A percentile compares a stretch with the other conserved stretches of the same genome.
phyloP scores from a whole-genome alignment of 768 basidiomycete genomes.

The Termitomyces sp. region DNA sequence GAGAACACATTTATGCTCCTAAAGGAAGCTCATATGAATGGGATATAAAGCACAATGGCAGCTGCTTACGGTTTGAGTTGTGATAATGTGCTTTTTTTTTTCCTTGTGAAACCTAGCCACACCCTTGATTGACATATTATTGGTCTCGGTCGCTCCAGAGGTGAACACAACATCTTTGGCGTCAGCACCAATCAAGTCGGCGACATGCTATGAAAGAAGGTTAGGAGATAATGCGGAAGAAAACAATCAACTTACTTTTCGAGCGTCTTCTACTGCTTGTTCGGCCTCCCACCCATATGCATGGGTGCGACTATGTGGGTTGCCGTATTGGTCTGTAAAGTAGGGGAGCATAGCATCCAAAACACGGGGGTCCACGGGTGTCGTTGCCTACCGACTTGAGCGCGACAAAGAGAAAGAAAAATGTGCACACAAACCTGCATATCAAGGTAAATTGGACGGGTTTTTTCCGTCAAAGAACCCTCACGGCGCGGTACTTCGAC shows the following conservation, averaged over 20 bases:
- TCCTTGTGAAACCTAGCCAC: slow-evolving; percentile 94
- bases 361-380: slow-evolving; percentile 95
- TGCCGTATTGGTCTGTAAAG: slow-evolving; percentile 93
- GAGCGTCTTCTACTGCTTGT: slow-evolving; percentile 86
- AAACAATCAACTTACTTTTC: slow-evolving; percentile 50
- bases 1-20: slow-evolving; percentile 99
- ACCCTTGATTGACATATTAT: slow-evolving; percentile 97
- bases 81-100: slow-evolving; percentile 91
- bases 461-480: slow-evolving; percentile 52
- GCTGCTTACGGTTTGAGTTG: slow-evolving; percentile 82
- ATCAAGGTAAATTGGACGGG: slow-evolving; percentile 94
- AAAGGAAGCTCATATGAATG: not conserved
- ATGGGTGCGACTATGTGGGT: slow-evolving; percentile 97
- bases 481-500: slow-evolving; percentile 62
- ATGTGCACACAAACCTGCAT: slow-evolving; percentile 68
- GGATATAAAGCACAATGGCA: not conserved
- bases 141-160: slow-evolving; percentile 95
- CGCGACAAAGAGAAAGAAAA: slow-evolving; percentile 2
- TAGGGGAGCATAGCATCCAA: slow-evolving; percentile 96
- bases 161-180: slow-evolving; percentile 97
- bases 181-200: slow-evolving; percentile 90
- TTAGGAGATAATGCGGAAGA: slow-evolving; percentile 4
- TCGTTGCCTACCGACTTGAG: slow-evolving; percentile 70
- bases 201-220: slow-evolving; percentile 60
- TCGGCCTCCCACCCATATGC: slow-evolving; percentile 99